Conservation (phyloP, 345 rosid species). For the Raphanus raphanistrum region DNA sequence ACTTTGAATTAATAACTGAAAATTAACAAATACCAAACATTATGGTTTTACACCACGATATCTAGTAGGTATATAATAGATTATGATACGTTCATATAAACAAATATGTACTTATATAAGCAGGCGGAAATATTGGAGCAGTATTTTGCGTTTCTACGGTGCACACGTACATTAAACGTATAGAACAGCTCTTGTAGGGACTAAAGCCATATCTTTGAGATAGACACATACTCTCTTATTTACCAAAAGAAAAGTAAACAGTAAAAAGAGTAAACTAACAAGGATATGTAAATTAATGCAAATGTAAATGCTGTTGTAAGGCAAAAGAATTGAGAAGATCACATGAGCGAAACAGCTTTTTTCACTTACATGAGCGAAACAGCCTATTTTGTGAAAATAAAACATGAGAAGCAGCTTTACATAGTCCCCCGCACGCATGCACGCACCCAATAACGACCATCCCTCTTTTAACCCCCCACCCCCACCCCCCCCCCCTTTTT, state of each 20-base stretch:
- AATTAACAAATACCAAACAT: background rate
- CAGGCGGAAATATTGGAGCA: background rate
- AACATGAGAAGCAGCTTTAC: conserved; percentile 28
- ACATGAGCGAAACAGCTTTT: conserved; percentile 33
- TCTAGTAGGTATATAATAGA: background rate
- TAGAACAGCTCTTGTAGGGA: background rate
- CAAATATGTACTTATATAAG: background rate
- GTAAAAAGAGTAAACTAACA: background rate
- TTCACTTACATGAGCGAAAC: conserved; percentile 30
- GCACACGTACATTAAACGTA: background rate
- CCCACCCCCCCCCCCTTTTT: background rate
- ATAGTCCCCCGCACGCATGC: conserved; percentile 42
- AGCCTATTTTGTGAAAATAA: background rate
- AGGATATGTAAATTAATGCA: background rate
- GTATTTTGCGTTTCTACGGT: background rate
- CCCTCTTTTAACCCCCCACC: background rate
- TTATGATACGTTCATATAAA: background rate
- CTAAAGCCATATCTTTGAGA: background rate
- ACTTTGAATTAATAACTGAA: background rate
- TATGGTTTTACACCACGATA: background rate
- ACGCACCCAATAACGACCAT: conserved; percentile 33
- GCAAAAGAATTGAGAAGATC: conserved; percentile 32
- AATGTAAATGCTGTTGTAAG: conserved; percentile 4
- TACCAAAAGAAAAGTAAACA: background rate
- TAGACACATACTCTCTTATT: background rate